Conservation (phyloP, 805 yeast species). For the Maudiozyma bulderi region DNA sequence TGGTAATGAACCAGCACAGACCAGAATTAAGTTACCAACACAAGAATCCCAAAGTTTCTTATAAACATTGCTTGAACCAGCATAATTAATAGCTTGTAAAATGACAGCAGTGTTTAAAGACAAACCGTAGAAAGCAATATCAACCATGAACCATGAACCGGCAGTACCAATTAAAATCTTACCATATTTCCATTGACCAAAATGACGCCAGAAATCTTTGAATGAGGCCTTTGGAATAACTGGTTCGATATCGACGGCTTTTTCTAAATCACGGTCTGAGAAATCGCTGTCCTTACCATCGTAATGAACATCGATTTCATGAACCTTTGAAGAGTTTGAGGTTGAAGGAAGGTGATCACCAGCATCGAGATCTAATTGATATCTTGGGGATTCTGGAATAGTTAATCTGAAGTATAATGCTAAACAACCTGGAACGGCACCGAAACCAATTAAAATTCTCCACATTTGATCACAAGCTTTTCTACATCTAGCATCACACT, state of each 20-base stretch:
- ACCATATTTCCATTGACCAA: constrained; percentile 78
- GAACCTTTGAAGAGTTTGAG: background rate
- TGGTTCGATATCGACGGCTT: constrained; percentile 6
- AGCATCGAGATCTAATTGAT: constrained; percentile 64
- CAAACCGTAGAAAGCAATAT: constrained; percentile 85
- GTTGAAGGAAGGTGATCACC: background rate
- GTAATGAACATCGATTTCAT: constrained; percentile 19
- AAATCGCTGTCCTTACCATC: constrained; percentile 20
- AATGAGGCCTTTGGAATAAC: constrained; percentile 74
- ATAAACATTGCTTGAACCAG: constrained; percentile 63
- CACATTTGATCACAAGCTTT: constrained; percentile 88
- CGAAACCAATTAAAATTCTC: constrained; percentile 85
- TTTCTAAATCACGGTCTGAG: background rate
- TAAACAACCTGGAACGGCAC: constrained; percentile 78
- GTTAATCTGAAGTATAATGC: constrained; percentile 89
- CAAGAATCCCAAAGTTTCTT: constrained; percentile 61
- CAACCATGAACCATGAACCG: constrained; percentile 83
- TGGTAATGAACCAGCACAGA: constrained; percentile 92
- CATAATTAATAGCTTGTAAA: constrained; percentile 75
- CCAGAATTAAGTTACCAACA: constrained; percentile 86
- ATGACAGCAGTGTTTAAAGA: constrained; percentile 75
- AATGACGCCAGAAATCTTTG: constrained; percentile 62
- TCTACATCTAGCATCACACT: constrained; percentile 58
- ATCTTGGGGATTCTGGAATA: constrained; percentile 92
- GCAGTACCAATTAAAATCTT: constrained; percentile 83